A percentile compares a stretch with the other conserved stretches of the same genome.
These are phyloP conservation scores for Zygoascus meyerae DNA, from an alignment of 1,139 yeast genomes.

Conservation along the genomic window DNA sequence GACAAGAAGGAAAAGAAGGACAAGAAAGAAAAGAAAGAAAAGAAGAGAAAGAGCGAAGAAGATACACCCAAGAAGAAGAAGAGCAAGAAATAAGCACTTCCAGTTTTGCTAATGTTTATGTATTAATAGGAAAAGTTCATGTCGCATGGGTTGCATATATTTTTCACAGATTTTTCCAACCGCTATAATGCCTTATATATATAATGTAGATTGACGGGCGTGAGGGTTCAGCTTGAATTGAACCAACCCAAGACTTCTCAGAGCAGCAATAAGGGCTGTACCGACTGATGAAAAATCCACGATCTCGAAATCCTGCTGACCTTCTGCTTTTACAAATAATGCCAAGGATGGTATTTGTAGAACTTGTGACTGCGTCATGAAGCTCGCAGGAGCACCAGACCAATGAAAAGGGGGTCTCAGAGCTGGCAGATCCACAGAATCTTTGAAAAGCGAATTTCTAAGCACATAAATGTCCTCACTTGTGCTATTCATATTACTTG, in stretches of 20 bases:
- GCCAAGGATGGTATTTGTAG: constrained; percentile 19
- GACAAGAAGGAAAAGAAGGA: constrained; percentile 36
- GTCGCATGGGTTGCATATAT: no score
- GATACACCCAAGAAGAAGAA: constrained; percentile 32
- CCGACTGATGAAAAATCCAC: constrained; percentile 17
- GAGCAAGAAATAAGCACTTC: constrained; percentile 21
- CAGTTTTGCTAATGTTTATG: constrained; percentile 5
- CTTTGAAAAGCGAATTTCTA: constrained; percentile 4
- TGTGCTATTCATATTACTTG: constrained; percentile 19
- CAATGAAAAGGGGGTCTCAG: constrained; percentile 25
- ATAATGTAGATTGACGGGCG: no score
- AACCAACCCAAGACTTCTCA: constrained; percentile 3
- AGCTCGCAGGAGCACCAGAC: constrained; percentile 27
- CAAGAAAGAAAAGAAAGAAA: constrained; percentile 35
- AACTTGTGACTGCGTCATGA: constrained; percentile 21
- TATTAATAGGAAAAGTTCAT: constrained; percentile 3
- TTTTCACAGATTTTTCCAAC: no score
- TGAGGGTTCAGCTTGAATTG: no score
- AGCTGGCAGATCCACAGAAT: constrained; percentile 9
- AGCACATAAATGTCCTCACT: constrained; percentile 17
- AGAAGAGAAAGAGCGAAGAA: constrained; percentile 38
- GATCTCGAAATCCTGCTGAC: constrained; percentile 28
- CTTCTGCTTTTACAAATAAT: constrained; percentile 27
- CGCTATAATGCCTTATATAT: no score
- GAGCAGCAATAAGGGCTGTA: background rate